Evolutionary conservation across 371 early-diverging fungal genomes (phyloP).

Genomic region (Circinella umbellata): DNA sequence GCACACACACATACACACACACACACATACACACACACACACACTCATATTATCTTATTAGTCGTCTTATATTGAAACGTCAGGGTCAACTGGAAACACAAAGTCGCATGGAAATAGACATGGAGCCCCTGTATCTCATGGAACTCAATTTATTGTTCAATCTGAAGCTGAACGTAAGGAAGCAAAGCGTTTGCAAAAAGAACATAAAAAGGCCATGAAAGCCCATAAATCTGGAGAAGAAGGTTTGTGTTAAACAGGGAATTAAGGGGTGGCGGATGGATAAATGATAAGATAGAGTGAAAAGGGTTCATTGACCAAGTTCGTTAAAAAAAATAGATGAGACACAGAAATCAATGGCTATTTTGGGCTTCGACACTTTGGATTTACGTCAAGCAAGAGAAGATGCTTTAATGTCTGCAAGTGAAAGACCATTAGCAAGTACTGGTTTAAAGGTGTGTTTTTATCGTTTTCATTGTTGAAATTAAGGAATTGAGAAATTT

Average conservation of each 20-base stretch:
- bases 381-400: constrained; percentile 60
- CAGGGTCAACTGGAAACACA: constrained; percentile 10
- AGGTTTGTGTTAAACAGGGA: neutral
- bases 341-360: constrained; percentile 51
- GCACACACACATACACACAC: too few species aligned
- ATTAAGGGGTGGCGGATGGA: too few species aligned
- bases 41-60: neutral
- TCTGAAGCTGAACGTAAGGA: constrained; percentile 72
- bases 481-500: too few species aligned
- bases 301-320: neutral
- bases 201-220: constrained; percentile 62
- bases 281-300: too few species aligned
- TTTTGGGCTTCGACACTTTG: constrained; percentile 59
- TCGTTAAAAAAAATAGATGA: constrained; percentile 32
- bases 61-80: constrained; percentile 28
- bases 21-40: too few species aligned
- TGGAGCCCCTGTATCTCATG: constrained; percentile 31
- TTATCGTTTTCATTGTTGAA: too few species aligned
- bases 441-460: constrained; percentile 35
- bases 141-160: constrained; percentile 73
- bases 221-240: constrained; percentile 4
- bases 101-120: constrained; percentile 23
- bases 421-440: constrained; percentile 45
- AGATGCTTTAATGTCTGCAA: constrained; percentile 49
- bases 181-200: constrained; percentile 70